Conservation (phyloP, 495 filamentous ascomycete species). For the Neurospora sp. region DNA sequence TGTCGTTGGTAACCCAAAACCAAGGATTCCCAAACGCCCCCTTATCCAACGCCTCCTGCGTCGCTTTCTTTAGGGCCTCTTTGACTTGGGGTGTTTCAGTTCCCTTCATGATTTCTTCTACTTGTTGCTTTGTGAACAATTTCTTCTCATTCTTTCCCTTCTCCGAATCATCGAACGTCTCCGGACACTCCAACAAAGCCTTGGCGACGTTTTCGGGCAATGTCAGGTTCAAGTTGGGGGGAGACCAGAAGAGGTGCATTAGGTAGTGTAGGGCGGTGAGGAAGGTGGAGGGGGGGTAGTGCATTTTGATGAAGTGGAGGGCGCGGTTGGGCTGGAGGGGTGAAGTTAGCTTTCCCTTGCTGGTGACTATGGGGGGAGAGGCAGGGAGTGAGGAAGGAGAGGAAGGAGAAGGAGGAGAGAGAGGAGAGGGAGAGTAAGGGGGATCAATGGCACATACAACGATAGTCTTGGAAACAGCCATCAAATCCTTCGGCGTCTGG, state of each 20-base stretch:
- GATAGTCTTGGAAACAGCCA: conserved; percentile 24
- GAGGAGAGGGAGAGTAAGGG: neutral
- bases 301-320: conserved; percentile 52
- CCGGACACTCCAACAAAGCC: conserved; percentile 18
- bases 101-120: conserved; percentile 41
- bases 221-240: conserved; percentile 25
- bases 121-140: conserved; percentile 24
- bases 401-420: neutral
- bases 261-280: conserved; percentile 20
- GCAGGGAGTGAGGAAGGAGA: conserved; percentile 13
- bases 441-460: conserved; percentile 17
- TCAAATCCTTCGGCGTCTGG: conserved; percentile 28
- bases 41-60: conserved; percentile 45
- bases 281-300: conserved; percentile 27
- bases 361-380: neutral
- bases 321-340: conserved; percentile 60
- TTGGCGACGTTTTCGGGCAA: conserved; percentile 10
- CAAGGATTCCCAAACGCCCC: conserved; percentile 72
- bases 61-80: conserved; percentile 45
- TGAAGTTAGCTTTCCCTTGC: too few species aligned
- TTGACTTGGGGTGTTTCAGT: conserved; percentile 46
- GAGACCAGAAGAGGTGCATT: conserved; percentile 31
- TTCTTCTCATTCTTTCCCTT: neutral
- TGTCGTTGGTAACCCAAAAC: conserved; percentile 57
- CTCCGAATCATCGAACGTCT: neutral